Evolutionary conservation across 2,329 filamentous ascomycete species (phyloP).

Genomic region (Alternaria sp.): DNA sequence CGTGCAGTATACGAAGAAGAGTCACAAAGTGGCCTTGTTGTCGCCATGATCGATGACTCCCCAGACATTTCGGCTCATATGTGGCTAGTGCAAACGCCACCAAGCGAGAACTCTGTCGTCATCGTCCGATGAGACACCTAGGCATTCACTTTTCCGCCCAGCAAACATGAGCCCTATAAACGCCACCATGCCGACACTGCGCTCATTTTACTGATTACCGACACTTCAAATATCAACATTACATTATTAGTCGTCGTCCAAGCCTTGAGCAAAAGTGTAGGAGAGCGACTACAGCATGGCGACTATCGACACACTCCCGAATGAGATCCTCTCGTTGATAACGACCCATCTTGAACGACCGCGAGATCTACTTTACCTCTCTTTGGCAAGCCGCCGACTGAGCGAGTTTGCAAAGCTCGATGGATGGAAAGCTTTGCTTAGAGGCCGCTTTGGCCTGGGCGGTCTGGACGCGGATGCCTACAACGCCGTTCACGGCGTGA

Average conservation of each 20-base stretch:
- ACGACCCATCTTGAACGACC: slow-evolving; percentile 38
- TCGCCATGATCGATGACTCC: background rate
- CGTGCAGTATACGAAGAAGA: background rate
- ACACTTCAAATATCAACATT: background rate
- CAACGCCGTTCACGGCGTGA: slow-evolving; percentile 59
- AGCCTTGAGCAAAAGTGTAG: background rate
- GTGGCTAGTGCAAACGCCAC: slow-evolving; percentile 15
- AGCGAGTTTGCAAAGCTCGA: slow-evolving; percentile 35
- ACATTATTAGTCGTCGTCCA: background rate
- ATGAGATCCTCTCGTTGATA: slow-evolving; percentile 43
- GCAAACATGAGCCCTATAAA: slow-evolving; percentile 10
- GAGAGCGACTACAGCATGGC: slow-evolving; percentile 18
- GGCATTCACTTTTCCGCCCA: slow-evolving; percentile 14
- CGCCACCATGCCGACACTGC: background rate
- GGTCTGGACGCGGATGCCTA: slow-evolving; percentile 35
- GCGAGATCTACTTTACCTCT: slow-evolving; percentile 31
- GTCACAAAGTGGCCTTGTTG: background rate
- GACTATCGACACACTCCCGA: slow-evolving; percentile 35
- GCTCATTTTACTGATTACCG: background rate
- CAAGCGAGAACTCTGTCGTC: slow-evolving; percentile 25
- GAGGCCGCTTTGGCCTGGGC: slow-evolving; percentile 36
- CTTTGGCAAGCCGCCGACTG: slow-evolving; percentile 32
- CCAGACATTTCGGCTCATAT: background rate
- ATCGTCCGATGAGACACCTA: slow-evolving; percentile 11
- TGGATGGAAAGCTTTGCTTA: slow-evolving; percentile 43